Conservation (phyloP, 495 filamentous ascomycete species). For the Niebla homalea region DNA sequence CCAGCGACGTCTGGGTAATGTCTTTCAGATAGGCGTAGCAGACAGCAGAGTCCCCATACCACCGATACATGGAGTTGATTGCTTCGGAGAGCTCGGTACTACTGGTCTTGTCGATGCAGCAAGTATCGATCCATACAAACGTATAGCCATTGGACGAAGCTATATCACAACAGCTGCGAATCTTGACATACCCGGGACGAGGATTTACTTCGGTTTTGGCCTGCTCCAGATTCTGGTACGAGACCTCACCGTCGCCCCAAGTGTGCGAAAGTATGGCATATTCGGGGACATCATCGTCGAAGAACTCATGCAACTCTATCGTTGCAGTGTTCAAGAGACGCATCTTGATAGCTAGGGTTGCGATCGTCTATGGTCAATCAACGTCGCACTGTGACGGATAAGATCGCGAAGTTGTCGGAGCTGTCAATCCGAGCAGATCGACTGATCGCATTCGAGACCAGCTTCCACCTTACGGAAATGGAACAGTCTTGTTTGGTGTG, state of each 20-base stretch:
- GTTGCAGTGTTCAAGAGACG: slow-evolving; percentile 30
- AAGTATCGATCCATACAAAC: slow-evolving; percentile 28
- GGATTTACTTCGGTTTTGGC: background rate
- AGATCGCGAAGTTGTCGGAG: no score
- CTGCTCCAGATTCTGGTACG: slow-evolving; percentile 17
- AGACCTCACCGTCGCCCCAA: slow-evolving; percentile 24
- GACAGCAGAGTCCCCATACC: slow-evolving; percentile 15
- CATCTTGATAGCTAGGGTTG: slow-evolving; percentile 18
- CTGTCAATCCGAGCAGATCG: no score
- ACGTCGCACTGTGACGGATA: background rate
- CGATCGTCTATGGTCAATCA: background rate
- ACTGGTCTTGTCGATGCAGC: slow-evolving; percentile 27
- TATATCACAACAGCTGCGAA: slow-evolving; percentile 13
- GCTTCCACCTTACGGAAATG: no score
- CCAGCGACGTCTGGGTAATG: background rate
- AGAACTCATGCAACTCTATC: slow-evolving; percentile 25
- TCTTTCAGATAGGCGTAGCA: slow-evolving; percentile 24
- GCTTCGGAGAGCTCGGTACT: slow-evolving; percentile 24
- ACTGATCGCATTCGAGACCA: no score
- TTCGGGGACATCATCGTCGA: slow-evolving; percentile 10
- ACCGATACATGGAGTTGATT: slow-evolving; percentile 24
- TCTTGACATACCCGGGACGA: slow-evolving; percentile 19
- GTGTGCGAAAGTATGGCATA: slow-evolving; percentile 28
- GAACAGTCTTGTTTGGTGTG: no score
- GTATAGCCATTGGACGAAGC: slow-evolving; percentile 1